Conservation (phyloP, 352 stramenopile genomes). For the Blastocystis sp. region DNA sequence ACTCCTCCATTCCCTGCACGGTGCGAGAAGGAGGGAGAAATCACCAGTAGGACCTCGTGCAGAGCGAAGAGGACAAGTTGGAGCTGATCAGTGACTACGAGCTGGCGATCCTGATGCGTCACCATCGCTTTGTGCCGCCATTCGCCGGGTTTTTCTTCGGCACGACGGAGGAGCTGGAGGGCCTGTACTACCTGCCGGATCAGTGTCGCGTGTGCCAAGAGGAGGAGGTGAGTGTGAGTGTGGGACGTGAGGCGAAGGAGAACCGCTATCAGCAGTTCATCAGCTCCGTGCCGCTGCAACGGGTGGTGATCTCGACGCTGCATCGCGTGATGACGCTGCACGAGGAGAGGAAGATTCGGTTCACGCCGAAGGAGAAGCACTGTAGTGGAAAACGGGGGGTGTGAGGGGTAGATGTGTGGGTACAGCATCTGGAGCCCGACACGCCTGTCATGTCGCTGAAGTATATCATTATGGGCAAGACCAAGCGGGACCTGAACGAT, state of each 20-base stretch:
- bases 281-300: background rate
- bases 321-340: background rate
- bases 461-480: background rate
- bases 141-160: constrained; percentile 3
- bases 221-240: background rate
- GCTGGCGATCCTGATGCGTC: background rate
- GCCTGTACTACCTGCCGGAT: background rate
- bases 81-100: constrained; percentile 11
- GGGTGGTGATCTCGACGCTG: background rate
- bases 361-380: background rate
- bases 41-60: background rate
- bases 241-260: background rate
- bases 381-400: background rate
- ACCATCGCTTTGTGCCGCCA: background rate
- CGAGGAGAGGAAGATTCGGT: background rate
- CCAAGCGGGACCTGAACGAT: background rate
- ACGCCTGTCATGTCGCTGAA: background rate
- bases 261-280: background rate
- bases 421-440: background rate
- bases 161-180: background rate
- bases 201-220: background rate
- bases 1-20: background rate
- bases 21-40: background rate
- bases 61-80: background rate
- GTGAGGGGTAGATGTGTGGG: background rate